phyloP scores from a whole-genome alignment of 768 basidiomycete genomes.

The Auriscalpium orientale region DNA sequence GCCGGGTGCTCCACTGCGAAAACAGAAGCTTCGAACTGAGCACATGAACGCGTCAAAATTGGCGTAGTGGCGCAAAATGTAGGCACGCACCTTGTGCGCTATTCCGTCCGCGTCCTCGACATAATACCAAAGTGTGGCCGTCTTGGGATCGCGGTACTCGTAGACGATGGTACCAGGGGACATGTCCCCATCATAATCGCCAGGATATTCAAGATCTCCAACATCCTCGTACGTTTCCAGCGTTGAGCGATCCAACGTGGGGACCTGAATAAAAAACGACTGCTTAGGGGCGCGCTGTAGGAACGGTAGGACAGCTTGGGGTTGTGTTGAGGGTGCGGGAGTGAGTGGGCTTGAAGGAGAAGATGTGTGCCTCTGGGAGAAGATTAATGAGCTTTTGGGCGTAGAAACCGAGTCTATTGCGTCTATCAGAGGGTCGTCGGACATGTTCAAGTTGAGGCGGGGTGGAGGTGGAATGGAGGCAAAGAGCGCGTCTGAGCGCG shows the following conservation, averaged over 20 bases:
- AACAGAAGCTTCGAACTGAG: slow-evolving; percentile 5
- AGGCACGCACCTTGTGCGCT: slow-evolving; percentile 7
- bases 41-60: background rate
- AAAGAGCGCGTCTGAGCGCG: background rate
- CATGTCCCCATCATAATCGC: slow-evolving; percentile 5
- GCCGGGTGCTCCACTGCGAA: slow-evolving; percentile 8
- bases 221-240: slow-evolving; percentile 3
- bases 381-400: too few relatives aligned
- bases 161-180: slow-evolving; percentile 7
- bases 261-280: too few relatives aligned
- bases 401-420: too few relatives aligned
- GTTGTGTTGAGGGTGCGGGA: too few relatives aligned
- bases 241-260: background rate
- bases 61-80: background rate
- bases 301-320: too few relatives aligned
- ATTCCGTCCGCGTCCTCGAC: slow-evolving; percentile 5
- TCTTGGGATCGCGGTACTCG: slow-evolving; percentile 7
- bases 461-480: background rate
- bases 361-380: too few relatives aligned
- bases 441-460: background rate
- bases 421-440: background rate
- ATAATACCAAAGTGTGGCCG: slow-evolving; percentile 12
- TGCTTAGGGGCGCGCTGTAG: too few relatives aligned
- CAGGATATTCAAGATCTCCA: slow-evolving; percentile 6
- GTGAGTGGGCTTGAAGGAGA: too few relatives aligned